Evolutionary conservation across 129 eudicot genomes (phyloP).

Genomic region (Oenanthe sinensis): DNA sequence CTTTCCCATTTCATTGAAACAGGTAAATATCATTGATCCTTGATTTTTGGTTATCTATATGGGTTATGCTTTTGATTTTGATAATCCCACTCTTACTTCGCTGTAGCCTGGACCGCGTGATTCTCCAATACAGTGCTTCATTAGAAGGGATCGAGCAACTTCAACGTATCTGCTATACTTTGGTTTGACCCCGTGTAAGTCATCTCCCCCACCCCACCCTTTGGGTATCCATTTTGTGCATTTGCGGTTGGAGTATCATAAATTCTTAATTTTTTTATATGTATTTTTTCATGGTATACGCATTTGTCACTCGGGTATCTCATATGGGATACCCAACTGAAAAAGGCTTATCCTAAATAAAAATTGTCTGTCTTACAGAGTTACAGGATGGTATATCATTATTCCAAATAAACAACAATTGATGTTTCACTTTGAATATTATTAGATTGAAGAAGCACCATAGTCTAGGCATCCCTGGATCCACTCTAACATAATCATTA

Average conservation of each 20-base stretch:
- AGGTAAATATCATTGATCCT: constrained; percentile 30
- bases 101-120: constrained; percentile 92
- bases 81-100: not conserved
- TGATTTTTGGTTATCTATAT: not conserved
- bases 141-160: constrained; percentile 84
- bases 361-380: not conserved
- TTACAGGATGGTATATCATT: not conserved
- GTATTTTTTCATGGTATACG: too few relatives aligned
- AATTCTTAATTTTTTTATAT: too few relatives aligned
- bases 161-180: constrained; percentile 63
- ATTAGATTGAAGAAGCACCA: not conserved
- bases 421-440: not conserved
- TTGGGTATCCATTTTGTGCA: too few relatives aligned
- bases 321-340: too few relatives aligned
- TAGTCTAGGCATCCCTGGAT: not conserved
- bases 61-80: not conserved
- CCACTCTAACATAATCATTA: not conserved
- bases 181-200: constrained; percentile 91
- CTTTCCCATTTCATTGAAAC: constrained; percentile 91
- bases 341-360: too few relatives aligned
- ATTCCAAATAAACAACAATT: not conserved
- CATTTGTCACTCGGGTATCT: too few relatives aligned
- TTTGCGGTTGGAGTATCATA: too few relatives aligned
- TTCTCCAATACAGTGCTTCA: constrained; percentile 77
- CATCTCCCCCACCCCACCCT: too few relatives aligned